Evolutionary conservation across 2,329 filamentous ascomycete species (phyloP).

Genomic region (Clarireedia monteithiana): DNA sequence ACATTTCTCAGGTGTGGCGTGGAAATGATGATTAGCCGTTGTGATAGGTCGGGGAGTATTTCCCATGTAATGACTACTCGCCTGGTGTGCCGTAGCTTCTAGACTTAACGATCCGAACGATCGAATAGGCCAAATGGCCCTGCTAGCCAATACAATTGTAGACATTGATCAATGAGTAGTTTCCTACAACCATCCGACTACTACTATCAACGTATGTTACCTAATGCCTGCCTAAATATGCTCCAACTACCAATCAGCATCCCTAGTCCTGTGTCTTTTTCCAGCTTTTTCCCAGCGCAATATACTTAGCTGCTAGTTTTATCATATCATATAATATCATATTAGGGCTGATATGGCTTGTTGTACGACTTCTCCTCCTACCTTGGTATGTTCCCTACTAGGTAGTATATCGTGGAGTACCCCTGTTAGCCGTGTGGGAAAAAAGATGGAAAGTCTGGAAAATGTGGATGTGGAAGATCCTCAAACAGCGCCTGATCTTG

Average conservation of each 20-base stretch:
- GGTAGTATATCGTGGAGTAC: constrained; percentile 16
- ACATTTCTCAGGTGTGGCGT: neutral
- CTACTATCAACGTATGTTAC: too few species aligned
- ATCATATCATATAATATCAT: constrained; percentile 8
- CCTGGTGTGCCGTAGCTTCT: neutral
- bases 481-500: constrained; percentile 27
- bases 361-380: constrained; percentile 14
- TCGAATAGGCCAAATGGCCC: too few species aligned
- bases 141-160: too few species aligned
- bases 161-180: too few species aligned
- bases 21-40: neutral
- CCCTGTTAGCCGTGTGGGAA: constrained; percentile 10
- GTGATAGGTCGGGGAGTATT: neutral
- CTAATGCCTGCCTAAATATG: too few species aligned
- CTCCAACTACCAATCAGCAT: too few species aligned
- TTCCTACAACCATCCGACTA: too few species aligned
- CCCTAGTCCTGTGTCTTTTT: neutral
- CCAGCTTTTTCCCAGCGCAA: too few species aligned
- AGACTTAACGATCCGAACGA: too few species aligned
- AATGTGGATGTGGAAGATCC: constrained; percentile 22
- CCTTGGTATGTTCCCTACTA: neutral
- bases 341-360: constrained; percentile 27
- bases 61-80: neutral
- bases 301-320: constrained; percentile 2
- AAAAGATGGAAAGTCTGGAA: neutral